Evolutionary conservation across 139 green algal species (phyloP), one percentile per base, ranked within the genome.

Genomic region (Auxenochlorella pyrenoidosa): DNA sequence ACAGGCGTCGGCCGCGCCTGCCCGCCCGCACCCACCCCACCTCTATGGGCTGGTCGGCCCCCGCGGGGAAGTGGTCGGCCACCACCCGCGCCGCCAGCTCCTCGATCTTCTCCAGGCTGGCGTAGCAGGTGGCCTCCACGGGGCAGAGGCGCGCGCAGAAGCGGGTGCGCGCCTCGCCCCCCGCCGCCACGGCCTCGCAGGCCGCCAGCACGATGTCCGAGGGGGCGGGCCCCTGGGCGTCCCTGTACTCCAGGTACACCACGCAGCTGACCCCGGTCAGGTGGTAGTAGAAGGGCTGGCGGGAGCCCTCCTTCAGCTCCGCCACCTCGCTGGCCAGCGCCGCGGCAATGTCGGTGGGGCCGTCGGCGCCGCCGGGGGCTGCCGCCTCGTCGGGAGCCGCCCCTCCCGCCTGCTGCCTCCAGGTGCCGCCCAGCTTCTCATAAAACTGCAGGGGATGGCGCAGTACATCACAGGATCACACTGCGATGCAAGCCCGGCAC

Each of bases 111-210:
- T 93, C 91, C 76, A 94, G 41, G 28, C 72, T 83, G 44, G 92
- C 89, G 26, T 86, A 84, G 60, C 91, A 92, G 13, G 86, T 77
- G 32, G 77, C 34, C 73, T 94, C 87, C 38, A 94, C 71, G 3
- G 92, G 92, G 59, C 90, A 90, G 44, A 94, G 91, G 63, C 92
- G 86, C 43, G 85, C 82, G 89, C 89, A 93, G 34, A 92, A 82
- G 71, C 89, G 87, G 40, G 83, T 91, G 43, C 79, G 75, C 75
- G 60, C 86, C 58, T 91, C 71, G 75, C 82, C 76, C 18, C 59
- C 88, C 19, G 72, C 38, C 58, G 87, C 58, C 1, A 83, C 85
- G 18, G 84, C 76, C 43, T 59, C n/a, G 19, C 79, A 87, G 16
- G 76, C 75, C 8, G 75, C 75, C 30, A 83, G 18, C 63, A 71